A percentile compares a stretch with the other conserved stretches of the same genome.
Conservation (phyloP, 345 rosid genomes). For the Crucihimalaya himalaica region DNA sequence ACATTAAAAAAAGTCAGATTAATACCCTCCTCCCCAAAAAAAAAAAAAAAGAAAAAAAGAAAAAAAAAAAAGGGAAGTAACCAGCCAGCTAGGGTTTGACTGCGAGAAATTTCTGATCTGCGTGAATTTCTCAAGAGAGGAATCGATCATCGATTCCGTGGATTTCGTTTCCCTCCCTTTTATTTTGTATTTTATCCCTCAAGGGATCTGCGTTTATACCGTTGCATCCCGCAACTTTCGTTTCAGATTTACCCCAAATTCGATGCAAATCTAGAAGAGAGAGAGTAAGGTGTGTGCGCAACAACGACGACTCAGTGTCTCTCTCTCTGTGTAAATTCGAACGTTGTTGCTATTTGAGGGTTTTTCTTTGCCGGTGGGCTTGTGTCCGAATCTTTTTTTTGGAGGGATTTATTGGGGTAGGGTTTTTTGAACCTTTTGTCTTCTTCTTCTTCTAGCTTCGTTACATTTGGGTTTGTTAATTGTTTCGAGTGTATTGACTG, state of each 20-base stretch:
- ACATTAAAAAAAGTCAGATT: background rate
- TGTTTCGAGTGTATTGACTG: constrained; percentile 17
- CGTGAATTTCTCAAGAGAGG: constrained; percentile 43
- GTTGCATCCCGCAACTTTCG: constrained; percentile 52
- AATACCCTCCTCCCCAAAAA: background rate
- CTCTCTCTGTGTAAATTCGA: constrained; percentile 38
- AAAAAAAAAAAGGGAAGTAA: constrained; percentile 12
- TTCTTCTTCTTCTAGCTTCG: background rate
- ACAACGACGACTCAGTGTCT: constrained; percentile 29
- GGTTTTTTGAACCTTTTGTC: constrained; percentile 32
- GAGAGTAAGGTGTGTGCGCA: constrained; percentile 33
- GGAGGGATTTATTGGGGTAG: constrained; percentile 54
- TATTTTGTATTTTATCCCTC: background rate
- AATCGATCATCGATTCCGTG: constrained; percentile 50
- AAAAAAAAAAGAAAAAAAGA: background rate
- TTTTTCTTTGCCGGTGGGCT: constrained; percentile 31
- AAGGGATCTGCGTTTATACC: constrained; percentile 47
- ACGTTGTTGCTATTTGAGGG: constrained; percentile 65
- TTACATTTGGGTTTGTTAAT: constrained; percentile 30
- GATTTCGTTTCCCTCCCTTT: constrained; percentile 42
- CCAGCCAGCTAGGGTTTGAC: constrained; percentile 58
- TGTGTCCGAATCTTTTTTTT: constrained; percentile 35
- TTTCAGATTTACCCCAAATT: constrained; percentile 6
- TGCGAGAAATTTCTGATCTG: constrained; percentile 45
- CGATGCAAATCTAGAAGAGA: constrained; percentile 42